A percentile compares a stretch with the other conserved stretches of the same genome.
These are phyloP conservation scores for Phialophora chinensis DNA, from an alignment of 2,329 filamentous ascomycete species.

Conservation along the genomic window DNA sequence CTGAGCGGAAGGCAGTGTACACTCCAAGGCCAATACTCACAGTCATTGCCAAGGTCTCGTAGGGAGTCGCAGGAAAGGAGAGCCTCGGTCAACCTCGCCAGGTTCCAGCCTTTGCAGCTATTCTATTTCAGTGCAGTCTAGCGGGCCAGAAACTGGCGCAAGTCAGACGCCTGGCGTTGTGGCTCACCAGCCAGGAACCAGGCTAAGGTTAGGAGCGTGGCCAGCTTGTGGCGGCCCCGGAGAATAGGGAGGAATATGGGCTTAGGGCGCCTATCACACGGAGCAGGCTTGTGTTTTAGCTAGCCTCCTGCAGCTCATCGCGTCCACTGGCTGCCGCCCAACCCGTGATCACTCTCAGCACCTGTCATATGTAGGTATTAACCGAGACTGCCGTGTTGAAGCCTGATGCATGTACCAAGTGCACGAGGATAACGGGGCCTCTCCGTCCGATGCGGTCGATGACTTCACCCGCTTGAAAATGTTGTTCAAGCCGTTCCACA, in stretches of 20 bases:
- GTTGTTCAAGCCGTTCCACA: neutral
- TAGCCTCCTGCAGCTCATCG: neutral
- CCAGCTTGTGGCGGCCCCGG: constrained; percentile 14
- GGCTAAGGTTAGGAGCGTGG: constrained; percentile 18
- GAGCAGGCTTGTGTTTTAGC: constrained; percentile 1
- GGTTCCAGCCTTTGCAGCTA: constrained; percentile 2
- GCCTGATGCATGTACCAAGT: neutral
- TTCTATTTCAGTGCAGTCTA: constrained; percentile 19
- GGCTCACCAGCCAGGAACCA: neutral
- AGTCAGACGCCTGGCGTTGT: constrained; percentile 10
- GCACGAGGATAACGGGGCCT: neutral
- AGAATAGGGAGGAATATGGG: constrained; percentile 8
- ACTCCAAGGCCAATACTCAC: neutral
- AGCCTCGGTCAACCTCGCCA: neutral
- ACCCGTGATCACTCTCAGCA: neutral
- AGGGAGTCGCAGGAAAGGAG: neutral
- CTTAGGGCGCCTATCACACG: constrained; percentile 1
- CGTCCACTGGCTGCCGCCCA: neutral
- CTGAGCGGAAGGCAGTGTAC: neutral
- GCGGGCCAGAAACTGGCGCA: constrained; percentile 15
- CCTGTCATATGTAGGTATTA: neutral
- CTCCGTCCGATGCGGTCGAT: neutral
- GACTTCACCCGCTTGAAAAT: neutral
- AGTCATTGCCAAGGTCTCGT: neutral
- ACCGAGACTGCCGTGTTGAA: neutral